Base-by-base conservation (phyloP, 208 protist species). In the Acanthamoeba triangularis region DNA sequence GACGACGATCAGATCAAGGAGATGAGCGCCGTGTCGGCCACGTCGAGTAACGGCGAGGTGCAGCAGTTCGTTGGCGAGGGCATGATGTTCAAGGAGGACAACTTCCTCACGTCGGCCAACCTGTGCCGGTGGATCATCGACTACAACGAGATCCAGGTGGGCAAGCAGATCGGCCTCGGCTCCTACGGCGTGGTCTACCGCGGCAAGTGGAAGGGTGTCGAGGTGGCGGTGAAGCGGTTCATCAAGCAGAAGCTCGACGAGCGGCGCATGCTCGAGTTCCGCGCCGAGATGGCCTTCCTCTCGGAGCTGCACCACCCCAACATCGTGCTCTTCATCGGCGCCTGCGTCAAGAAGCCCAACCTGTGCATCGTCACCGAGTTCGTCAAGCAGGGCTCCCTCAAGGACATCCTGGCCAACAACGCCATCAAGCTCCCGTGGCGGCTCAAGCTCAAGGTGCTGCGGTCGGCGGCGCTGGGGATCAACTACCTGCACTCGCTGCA, bases 401-500 rank as follows among this genome's bases (percentile, higher is more conserved):
- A 84, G 84, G 61, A 84, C 35, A 95, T 96, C 44, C 49, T 87
- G 8, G 5, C 13, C 72, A 85, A 92, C 78, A 59, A 30, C 59
- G 61, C 56, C 11, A 44, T 85, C 88, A 74, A 93, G 94, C 94
- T 96, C 72, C 90, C 96, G 44, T 96, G 96, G 94, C 2, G 44
- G 54, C 95, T 90, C 69, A 82, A 59, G 90, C 74, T 88, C 94
- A 78, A 35, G 23, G 28, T 94, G 41, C 69, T 84, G 3, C 37
- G 90, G 0, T 63, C 30, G 8, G 72, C 96, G 28, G 97, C 96
- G 25, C 93, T 96, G 14, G 96, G 96, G 30, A 96, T 98, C 35
- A 97, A 97, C 93, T 98, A 96, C 80, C 69, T 98, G n/a, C 97
- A 98, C 82, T 92, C 90, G 82, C 94, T 95, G 16, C 80, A 96